Base-by-base conservation (phyloP, 352 stramenopile species). In the Phytophthora hibernalis region DNA sequence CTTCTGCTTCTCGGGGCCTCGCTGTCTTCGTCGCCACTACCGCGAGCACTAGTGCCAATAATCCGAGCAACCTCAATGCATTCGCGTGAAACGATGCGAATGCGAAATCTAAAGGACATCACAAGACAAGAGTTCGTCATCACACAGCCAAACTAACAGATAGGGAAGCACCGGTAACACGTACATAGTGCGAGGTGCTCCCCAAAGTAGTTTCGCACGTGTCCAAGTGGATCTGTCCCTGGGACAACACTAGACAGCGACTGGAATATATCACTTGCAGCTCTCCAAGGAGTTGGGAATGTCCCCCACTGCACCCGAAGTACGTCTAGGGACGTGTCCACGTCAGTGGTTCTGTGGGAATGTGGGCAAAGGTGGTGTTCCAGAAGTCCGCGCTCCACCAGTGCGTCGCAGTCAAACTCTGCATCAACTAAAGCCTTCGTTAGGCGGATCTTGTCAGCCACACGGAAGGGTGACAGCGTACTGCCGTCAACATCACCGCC, bases 131-230 rank as follows among this genome's bases (percentile, higher is more conserved):
- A 52, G 13, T 44, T 26, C n/a, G 40, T 54, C 13, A 65, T 13
- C 10, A 40, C 6, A 16, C 12, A 58, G 20, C 31, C 60, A 44
- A 15, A 11, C 20, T 7, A 49, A 45, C 24, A 7, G 18, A 33
- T 22, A 38, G 6, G 5, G 40, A 28, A 18, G 20, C 10, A 12
- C 33, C 7, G 33, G 33, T n/a, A 20, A 42, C 13, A 85, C 84
- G 37, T 77, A 94, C 86, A 94, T 5, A 94, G 63, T 18, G 82
- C 86, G 35, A 94, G 61, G 38, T 94, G 78, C 58, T 94, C 86
- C 38, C 86, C 86, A 61, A 94, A 94, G 70, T 94, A 94, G 70
- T 91, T 89, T 50, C 82, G 82, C 5, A 94, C 65, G 56, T 89
- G 76, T 10, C 71, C 22, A 7, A 90, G 59, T 11, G 81, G 80